Evolutionary conservation across 1,284 basidiomycete genomes (phyloP).

Genomic region (Lignosus rhinocerotis): DNA sequence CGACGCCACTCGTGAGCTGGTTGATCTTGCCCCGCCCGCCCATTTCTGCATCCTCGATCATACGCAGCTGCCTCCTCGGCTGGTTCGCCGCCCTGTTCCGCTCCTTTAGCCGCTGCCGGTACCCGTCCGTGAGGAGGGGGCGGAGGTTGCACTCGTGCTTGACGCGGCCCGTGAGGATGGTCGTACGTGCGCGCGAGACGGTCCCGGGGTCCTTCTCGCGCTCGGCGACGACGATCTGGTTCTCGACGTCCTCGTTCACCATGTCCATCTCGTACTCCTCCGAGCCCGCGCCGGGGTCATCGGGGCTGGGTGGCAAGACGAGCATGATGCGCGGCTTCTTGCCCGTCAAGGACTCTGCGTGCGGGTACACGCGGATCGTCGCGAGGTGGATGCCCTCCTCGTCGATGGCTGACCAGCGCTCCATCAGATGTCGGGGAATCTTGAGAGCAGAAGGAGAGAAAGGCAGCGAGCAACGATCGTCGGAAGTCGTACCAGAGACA

Average conservation of each 20-base stretch:
- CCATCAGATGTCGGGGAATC: slow-evolving; percentile 73
- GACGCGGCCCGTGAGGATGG: slow-evolving; percentile 71
- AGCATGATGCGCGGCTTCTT: slow-evolving; percentile 65
- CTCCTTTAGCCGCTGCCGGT: slow-evolving; percentile 65
- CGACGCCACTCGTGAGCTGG: slow-evolving; percentile 46
- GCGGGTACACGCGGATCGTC: slow-evolving; percentile 71
- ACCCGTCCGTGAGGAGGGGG: slow-evolving; percentile 62
- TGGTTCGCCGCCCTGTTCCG: slow-evolving; percentile 62
- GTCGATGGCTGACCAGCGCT: slow-evolving; percentile 65
- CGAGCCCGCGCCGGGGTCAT: slow-evolving; percentile 43
- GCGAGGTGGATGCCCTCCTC: slow-evolving; percentile 69
- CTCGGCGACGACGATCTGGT: slow-evolving; percentile 77
- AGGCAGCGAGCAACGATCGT: neutral
- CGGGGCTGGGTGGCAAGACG: slow-evolving; percentile 60
- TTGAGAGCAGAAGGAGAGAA: slow-evolving; percentile 27
- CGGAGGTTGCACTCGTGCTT: slow-evolving; percentile 74
- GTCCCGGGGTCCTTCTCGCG: slow-evolving; percentile 64
- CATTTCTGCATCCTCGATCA: slow-evolving; percentile 54
- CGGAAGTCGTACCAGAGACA: slow-evolving; percentile 6
- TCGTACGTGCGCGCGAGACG: slow-evolving; percentile 59
- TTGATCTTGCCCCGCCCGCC: slow-evolving; percentile 71
- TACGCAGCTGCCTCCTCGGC: slow-evolving; percentile 56
- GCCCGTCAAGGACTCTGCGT: slow-evolving; percentile 40
- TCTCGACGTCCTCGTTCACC: slow-evolving; percentile 73
- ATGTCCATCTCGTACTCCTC: slow-evolving; percentile 78